Evolutionary conservation across 2,329 filamentous ascomycete genomes (phyloP).

Genomic region (Stagonosporopsis vannaccii): DNA sequence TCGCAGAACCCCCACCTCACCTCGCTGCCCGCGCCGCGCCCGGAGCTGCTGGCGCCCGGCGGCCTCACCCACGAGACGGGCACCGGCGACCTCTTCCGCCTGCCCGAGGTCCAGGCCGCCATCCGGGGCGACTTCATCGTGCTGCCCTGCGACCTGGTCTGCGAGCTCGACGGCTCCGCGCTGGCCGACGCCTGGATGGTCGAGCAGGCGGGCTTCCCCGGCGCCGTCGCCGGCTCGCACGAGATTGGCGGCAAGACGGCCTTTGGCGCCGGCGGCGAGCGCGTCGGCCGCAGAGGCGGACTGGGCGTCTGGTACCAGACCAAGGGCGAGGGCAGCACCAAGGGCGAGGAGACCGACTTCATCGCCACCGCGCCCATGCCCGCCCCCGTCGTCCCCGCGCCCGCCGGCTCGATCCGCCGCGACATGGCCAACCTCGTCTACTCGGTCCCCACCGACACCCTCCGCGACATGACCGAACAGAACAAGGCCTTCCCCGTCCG

Average conservation of each 20-base stretch:
- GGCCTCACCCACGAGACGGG: constrained; percentile 83
- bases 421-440: constrained; percentile 81
- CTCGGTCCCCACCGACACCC: constrained; percentile 84
- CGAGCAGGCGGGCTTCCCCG: constrained; percentile 72
- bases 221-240: constrained; percentile 62
- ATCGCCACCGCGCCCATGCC: constrained; percentile 77
- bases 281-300: constrained; percentile 73
- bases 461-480: constrained; percentile 82
- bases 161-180: constrained; percentile 82
- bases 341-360: constrained; percentile 93
- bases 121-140: constrained; percentile 89
- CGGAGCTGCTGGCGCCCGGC: constrained; percentile 77
- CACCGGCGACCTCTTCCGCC: constrained; percentile 85
- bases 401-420: constrained; percentile 70
- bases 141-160: constrained; percentile 91
- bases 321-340: constrained; percentile 76
- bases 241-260: constrained; percentile 54
- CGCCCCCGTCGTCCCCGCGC: constrained; percentile 63
- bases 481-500: constrained; percentile 77
- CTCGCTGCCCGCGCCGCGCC: constrained; percentile 73
- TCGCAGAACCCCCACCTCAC: constrained; percentile 82
- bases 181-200: constrained; percentile 94
- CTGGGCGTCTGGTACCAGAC: constrained; percentile 93
- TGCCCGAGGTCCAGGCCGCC: constrained; percentile 79
- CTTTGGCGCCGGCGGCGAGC: constrained; percentile 61